These are phyloP conservation scores for Arthrobotrys megalospora DNA, from an alignment of 2,329 filamentous ascomycete species.

Conservation along the genomic window DNA sequence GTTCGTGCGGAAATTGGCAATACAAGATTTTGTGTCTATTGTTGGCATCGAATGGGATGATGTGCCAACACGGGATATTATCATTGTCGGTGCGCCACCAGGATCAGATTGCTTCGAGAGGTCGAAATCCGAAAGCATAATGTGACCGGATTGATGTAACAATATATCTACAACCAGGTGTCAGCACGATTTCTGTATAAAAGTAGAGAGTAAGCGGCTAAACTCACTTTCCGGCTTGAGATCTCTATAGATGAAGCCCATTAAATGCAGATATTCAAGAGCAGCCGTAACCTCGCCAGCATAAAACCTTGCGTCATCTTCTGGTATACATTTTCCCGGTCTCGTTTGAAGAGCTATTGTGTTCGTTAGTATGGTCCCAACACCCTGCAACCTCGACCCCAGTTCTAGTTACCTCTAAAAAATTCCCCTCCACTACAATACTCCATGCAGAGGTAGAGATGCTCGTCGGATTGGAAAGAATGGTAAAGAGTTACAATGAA, in stretches of 20 bases:
- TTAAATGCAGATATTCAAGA: conserved; percentile 94
- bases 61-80: conserved; percentile 85
- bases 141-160: conserved; percentile 98
- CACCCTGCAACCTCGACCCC: no score
- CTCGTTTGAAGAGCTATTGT: conserved; percentile 85
- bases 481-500: conserved; percentile 99
- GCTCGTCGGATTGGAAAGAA: conserved; percentile 98
- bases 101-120: conserved; percentile 97
- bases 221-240: conserved; percentile 93
- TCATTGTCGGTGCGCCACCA: conserved; percentile 97
- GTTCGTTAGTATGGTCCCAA: neutral
- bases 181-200: conserved; percentile 41
- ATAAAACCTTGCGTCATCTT: conserved; percentile 97
- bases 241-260: conserved; percentile 99
- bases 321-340: conserved; percentile 95
- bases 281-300: conserved; percentile 97
- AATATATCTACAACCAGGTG: conserved; percentile 82
- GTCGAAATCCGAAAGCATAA: conserved; percentile 99
- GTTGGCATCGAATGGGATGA: conserved; percentile 89
- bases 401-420: conserved; percentile 76
- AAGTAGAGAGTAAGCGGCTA: conserved; percentile 22
- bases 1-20: conserved; percentile 97
- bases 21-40: conserved; percentile 99
- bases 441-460: conserved; percentile 99
- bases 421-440: conserved; percentile 99